These are phyloP conservation scores for Ophiostoma sp. DNA, from an alignment of 2,329 filamentous ascomycete genomes.

Conservation along the genomic window DNA sequence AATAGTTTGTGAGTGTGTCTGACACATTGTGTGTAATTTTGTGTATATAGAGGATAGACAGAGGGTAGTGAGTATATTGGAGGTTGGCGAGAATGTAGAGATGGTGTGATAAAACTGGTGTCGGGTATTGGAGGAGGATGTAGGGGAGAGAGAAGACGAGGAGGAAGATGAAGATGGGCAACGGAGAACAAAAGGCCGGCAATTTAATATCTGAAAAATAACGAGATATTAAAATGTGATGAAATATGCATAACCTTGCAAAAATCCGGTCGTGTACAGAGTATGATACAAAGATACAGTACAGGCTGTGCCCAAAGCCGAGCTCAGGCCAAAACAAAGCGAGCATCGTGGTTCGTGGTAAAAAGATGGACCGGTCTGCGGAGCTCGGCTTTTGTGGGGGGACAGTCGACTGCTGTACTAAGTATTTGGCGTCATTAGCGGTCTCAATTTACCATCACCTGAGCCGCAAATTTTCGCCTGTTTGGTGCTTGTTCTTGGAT, in stretches of 20 bases:
- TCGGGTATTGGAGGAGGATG: background rate
- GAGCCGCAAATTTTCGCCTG: conserved; percentile 15
- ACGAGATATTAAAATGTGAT: background rate
- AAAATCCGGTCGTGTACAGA: too few species aligned
- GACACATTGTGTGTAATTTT: conserved; percentile 11
- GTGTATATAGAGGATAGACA: background rate
- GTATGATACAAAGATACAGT: background rate
- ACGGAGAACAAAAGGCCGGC: background rate
- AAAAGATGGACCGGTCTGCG: conserved; percentile 21
- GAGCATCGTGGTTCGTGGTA: conserved; percentile 21
- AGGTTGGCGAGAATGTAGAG: background rate
- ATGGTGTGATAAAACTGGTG: background rate
- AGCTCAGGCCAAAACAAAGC: conserved; percentile 1
- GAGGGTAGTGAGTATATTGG: background rate
- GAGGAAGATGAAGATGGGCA: background rate
- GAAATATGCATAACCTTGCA: background rate
- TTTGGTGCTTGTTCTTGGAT: conserved; percentile 16
- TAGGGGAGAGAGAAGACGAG: background rate
- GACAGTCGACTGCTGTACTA: background rate
- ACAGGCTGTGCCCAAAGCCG: background rate
- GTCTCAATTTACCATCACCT: background rate
- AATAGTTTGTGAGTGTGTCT: conserved; percentile 24
- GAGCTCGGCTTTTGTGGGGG: conserved; percentile 16
- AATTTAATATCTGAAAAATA: background rate
- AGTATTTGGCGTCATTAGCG: background rate